Base-by-base conservation (phyloP, 768 basidiomycete genomes). In the Coprinopsis cinerea region DNA sequence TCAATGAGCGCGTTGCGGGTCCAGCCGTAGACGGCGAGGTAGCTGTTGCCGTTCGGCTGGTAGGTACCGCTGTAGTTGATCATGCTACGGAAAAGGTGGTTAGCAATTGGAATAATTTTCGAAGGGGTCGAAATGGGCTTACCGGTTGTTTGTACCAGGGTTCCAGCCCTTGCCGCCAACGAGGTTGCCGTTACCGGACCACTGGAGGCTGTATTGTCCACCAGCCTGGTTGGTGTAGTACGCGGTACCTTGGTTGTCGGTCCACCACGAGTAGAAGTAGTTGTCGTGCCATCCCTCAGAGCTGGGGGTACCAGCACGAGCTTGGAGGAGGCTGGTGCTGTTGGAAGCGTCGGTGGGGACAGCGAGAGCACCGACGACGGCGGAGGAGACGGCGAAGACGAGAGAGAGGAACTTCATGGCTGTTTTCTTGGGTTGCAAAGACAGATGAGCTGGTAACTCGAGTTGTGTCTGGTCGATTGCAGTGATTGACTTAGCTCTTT, bases 1-100 rank as follows among this genome's bases (percentile, higher is more conserved):
- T 76, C 74, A 56, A 76, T 61, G 57, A 74, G 71, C 2, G 72
- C 71, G 60, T 59, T 67, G 24, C 62, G 63, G 15, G 70, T 72
- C 74, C 74, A 75, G 39, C 74, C 74, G 54, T 74, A 76, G 49
- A 76, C 64, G 44, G 74, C 68, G 26, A 75, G 65, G 61, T 73
- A 75, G 48, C 60, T 59, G 60, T 72, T 75, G 5, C 72, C 72
- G 52, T 64, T 63, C 13, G 69, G 68, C 20, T 57, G 54, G 60
- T 62, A 71, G 24, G 57, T 67, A 40, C 62, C 72, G 45, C 51
- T 67, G 64, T 68, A 73, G 37, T 36, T 59, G 53, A 75, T 70
- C 2, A 60, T 51, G 50, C 72, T 74, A 25, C 6, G 50, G 45
- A 6, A 4, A 30, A 44, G 9, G 17, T n/a, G 15, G 25, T 22